Conservation (phyloP, 805 yeast species). For the Lachancea lanzarotensis region DNA sequence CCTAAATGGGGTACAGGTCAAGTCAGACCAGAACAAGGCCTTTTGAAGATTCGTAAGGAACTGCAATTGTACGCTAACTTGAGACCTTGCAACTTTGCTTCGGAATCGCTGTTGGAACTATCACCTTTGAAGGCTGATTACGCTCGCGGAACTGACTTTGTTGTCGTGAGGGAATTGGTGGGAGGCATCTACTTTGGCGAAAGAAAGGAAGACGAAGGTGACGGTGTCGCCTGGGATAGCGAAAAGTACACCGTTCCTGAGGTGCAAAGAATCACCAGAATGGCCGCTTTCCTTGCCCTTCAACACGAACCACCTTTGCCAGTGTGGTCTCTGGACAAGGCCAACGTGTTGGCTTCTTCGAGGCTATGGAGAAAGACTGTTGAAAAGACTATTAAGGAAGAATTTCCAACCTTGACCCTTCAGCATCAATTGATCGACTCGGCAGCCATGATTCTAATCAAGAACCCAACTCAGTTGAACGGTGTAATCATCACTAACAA, state of each 20-base stretch:
- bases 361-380: constrained; percentile 96
- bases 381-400: constrained; percentile 72
- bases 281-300: constrained; percentile 96
- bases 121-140: constrained; percentile 83
- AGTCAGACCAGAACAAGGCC: constrained; percentile 97
- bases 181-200: constrained; percentile 99
- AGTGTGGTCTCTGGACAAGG: constrained; percentile 94
- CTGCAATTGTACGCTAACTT: constrained; percentile 90
- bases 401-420: constrained; percentile 81
- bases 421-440: constrained; percentile 97
- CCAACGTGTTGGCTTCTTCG: constrained; percentile 93
- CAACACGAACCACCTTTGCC: constrained; percentile 93
- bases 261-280: constrained; percentile 91
- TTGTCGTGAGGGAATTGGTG: constrained; percentile 91
- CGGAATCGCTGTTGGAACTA: constrained; percentile 74
- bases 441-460: constrained; percentile 96
- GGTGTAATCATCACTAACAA: constrained; percentile 90
- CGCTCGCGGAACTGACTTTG: constrained; percentile 86
- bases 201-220: constrained; percentile 84
- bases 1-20: constrained; percentile 98
- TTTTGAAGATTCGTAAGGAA: constrained; percentile 89
- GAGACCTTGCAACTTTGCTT: constrained; percentile 92
- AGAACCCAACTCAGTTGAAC: constrained; percentile 83
- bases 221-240: constrained; percentile 86
- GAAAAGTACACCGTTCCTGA: constrained; percentile 88